phyloP scores from a whole-genome alignment of 345 rosid species.

The Linum usitatissimum region DNA sequence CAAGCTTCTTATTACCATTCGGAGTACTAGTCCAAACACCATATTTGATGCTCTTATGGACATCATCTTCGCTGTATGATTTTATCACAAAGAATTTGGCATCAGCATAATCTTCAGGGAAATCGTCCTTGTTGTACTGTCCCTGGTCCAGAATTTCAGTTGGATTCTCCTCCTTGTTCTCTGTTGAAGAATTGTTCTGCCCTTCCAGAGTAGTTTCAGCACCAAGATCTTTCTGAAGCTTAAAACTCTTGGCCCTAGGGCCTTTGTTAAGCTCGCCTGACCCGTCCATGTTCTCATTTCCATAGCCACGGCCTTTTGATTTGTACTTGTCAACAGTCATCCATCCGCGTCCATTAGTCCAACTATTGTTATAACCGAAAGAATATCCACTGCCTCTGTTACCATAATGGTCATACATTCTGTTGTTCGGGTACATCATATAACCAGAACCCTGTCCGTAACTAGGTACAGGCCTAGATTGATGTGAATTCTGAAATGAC shows the following conservation, averaged over 20 bases:
- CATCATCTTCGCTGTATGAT: constrained; percentile 81
- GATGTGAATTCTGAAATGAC: constrained; percentile 26
- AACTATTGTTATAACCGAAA: constrained; percentile 37
- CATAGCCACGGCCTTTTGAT: constrained; percentile 37
- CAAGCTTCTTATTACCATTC: constrained; percentile 67
- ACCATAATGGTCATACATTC: constrained; percentile 50
- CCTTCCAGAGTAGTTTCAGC: constrained; percentile 20
- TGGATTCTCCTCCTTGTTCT: constrained; percentile 24
- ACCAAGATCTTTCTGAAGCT: constrained; percentile 32
- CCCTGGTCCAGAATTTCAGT: constrained; percentile 25
- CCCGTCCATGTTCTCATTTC: constrained; percentile 56
- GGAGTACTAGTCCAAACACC: constrained; percentile 69
- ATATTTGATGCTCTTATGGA: constrained; percentile 73
- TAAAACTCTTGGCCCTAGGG: constrained; percentile 50
- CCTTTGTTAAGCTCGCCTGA: constrained; percentile 71
- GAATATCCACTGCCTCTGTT: constrained; percentile 39
- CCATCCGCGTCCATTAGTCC: constrained; percentile 58
- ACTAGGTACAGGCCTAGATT: constrained; percentile 30
- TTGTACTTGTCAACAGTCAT: constrained; percentile 45
- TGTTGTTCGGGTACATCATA: constrained; percentile 38
- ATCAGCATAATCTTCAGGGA: constrained; percentile 36
- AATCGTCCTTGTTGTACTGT: constrained; percentile 39
- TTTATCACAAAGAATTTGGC: constrained; percentile 66
- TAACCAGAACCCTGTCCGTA: constrained; percentile 36
- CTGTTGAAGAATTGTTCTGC: constrained; percentile 22